Evolutionary conservation across 139 green algal genomes (phyloP), one percentile per base, ranked within the genome.

Genomic region (Coccomyxa sp.): DNA sequence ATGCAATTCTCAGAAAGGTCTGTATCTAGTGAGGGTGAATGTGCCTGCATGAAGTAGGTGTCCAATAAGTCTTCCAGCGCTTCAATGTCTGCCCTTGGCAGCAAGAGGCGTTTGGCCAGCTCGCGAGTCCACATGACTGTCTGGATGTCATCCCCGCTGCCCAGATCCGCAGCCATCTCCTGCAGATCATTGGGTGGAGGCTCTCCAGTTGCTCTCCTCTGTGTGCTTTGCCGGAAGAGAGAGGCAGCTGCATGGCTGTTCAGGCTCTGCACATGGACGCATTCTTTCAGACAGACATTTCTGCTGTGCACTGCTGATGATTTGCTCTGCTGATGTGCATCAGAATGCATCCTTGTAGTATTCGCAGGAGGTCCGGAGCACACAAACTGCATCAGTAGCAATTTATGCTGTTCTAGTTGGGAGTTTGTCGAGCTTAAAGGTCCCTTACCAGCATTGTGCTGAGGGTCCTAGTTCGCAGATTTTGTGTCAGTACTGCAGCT

Each of bases 41-140:
- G 38, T 51, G 38, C 84, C 80, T 77, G 84, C 75, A 79, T 81
- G 68, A 81, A 81, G 76, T 87, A 87, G 14, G 84, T 74, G 31
- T 87, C 84, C 76, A 87, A 38, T 17, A 87, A 63, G 58, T 82
- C 58, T 60, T 87, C 84, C 12, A 71, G 81, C 18, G 58, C 84
- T 32, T 84, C 84, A 30, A 83, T 71, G 32, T 87, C 71, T n/a
- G 66, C 67, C 4, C 45, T 71, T 38, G 83, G 74, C 67, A 82
- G 63, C 63, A 71, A 25, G 18, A 71, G 63, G 63, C 63, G 23
- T 21, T 60, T 60, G 15, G 31, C 38, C 30, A 85, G 58, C 10
- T 58, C 79, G 21, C 77, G 81, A 60, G 81, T 79, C 81, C 81
- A 84, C 31, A 82, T 78, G 31, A 85, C 58, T 18, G 82, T 85